These are phyloP conservation scores for Tylopilus vinaceipallidus DNA, from an alignment of 768 basidiomycete species.

Conservation along the genomic window DNA sequence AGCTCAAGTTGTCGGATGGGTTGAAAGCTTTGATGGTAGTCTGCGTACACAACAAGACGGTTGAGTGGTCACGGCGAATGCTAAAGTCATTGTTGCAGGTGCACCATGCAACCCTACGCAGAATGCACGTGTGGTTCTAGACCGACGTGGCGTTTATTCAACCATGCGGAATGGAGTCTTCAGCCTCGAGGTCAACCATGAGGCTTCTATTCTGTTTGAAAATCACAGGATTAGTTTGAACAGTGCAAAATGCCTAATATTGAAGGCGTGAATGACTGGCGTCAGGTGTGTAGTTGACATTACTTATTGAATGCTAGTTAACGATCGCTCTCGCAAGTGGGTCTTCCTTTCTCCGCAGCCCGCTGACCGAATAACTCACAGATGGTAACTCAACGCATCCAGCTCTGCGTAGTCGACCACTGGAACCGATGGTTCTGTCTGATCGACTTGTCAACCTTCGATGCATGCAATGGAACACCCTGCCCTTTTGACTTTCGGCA, in stretches of 20 bases:
- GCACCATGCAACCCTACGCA: neutral
- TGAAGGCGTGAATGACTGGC: too few species aligned
- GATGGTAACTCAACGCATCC: neutral
- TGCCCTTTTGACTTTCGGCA: neutral
- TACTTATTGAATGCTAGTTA: neutral
- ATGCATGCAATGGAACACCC: slow-evolving; percentile 5
- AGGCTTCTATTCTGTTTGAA: slow-evolving; percentile 5
- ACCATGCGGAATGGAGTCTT: neutral
- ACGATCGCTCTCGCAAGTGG: neutral
- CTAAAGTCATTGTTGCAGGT: neutral
- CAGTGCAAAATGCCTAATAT: too few species aligned
- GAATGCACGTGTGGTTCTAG: neutral
- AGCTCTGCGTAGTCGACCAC: neutral
- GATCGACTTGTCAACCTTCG: slow-evolving; percentile 11
- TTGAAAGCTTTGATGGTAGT: neutral
- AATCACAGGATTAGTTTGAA: neutral
- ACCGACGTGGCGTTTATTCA: slow-evolving; percentile 3
- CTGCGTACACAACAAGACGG: neutral
- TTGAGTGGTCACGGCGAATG: neutral
- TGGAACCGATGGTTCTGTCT: neutral
- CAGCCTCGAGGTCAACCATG: slow-evolving; percentile 11
- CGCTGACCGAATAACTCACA: too few species aligned
- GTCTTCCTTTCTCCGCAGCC: neutral
- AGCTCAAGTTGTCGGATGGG: neutral
- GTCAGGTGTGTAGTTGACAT: neutral